Evolutionary conservation across 306 rosid genomes (phyloP).

Genomic region (Myrica gale): DNA sequence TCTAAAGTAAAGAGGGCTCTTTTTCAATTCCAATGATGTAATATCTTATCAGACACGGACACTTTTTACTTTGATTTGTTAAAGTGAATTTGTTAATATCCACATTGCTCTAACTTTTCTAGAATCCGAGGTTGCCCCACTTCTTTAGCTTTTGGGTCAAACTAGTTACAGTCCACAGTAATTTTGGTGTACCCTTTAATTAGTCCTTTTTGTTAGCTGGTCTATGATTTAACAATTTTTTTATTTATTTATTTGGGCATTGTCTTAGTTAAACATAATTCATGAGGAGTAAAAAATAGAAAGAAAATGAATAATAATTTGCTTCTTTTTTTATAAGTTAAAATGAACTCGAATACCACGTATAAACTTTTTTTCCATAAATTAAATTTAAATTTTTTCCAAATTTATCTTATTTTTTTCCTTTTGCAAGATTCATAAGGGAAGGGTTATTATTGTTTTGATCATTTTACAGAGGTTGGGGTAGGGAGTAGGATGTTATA

Average conservation of each 20-base stretch:
- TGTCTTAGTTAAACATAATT: no score
- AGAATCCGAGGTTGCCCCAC: constrained; percentile 67
- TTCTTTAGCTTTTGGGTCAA: constrained; percentile 38
- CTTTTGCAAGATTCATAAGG: not conserved
- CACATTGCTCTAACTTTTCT: constrained; percentile 37
- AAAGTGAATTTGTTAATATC: not conserved
- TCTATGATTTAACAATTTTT: not conserved
- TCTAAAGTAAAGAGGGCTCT: constrained; percentile 21
- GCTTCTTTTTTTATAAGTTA: not conserved
- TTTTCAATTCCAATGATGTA: constrained; percentile 37
- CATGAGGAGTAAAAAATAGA: no score
- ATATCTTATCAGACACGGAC: constrained; percentile 23
- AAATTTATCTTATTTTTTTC: not conserved
- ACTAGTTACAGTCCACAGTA: constrained; percentile 17
- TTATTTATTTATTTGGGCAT: no score
- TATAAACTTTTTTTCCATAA: not conserved
- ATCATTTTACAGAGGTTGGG: not conserved
- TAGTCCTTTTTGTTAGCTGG: not conserved
- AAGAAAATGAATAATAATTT: not conserved
- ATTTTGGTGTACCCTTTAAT: not conserved
- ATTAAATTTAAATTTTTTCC: not conserved
- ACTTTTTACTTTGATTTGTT: not conserved
- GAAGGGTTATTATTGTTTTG: no score
- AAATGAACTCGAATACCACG: not conserved
- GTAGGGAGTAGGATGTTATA: constrained; percentile 13